Evolutionary conservation across 2,329 filamentous ascomycete genomes (phyloP).

Genomic region (Lachnellula arida): DNA sequence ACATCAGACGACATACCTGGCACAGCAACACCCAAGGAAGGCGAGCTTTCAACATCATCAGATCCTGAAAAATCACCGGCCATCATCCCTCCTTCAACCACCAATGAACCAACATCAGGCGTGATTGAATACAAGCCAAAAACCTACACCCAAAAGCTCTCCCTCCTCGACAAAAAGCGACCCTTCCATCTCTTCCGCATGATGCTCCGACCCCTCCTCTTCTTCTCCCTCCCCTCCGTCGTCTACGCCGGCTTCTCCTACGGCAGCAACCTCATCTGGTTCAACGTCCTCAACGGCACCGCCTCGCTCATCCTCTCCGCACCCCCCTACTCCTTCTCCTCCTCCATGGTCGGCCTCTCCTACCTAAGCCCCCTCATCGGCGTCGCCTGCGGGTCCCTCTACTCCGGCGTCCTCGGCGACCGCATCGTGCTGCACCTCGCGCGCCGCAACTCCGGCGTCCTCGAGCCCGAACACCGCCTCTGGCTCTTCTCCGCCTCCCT

Average conservation of each 20-base stretch:
- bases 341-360: constrained; percentile 32
- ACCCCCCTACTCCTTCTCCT: constrained; percentile 34
- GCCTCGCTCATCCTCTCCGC: constrained; percentile 30
- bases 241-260: constrained; percentile 34
- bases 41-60: background rate
- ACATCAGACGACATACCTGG: constrained; percentile 4
- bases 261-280: constrained; percentile 34
- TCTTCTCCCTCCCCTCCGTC: constrained; percentile 33
- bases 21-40: constrained; percentile 11
- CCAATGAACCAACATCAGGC: background rate
- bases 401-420: constrained; percentile 30
- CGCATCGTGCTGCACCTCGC: constrained; percentile 34
- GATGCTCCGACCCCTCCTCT: constrained; percentile 27
- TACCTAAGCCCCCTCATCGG: constrained; percentile 32
- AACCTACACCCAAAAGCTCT: constrained; percentile 27
- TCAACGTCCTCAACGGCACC: constrained; percentile 35
- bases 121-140: constrained; percentile 17
- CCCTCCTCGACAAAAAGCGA: constrained; percentile 21
- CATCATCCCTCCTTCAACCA: background rate
- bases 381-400: constrained; percentile 25
- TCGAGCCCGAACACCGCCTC: constrained; percentile 31
- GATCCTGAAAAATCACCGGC: constrained; percentile 16
- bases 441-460: constrained; percentile 38
- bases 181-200: constrained; percentile 30
- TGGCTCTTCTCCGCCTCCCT: constrained; percentile 33